These are phyloP conservation scores for Cryphonectria carpinicola DNA, from an alignment of 2,329 filamentous ascomycete species.

Conservation along the genomic window DNA sequence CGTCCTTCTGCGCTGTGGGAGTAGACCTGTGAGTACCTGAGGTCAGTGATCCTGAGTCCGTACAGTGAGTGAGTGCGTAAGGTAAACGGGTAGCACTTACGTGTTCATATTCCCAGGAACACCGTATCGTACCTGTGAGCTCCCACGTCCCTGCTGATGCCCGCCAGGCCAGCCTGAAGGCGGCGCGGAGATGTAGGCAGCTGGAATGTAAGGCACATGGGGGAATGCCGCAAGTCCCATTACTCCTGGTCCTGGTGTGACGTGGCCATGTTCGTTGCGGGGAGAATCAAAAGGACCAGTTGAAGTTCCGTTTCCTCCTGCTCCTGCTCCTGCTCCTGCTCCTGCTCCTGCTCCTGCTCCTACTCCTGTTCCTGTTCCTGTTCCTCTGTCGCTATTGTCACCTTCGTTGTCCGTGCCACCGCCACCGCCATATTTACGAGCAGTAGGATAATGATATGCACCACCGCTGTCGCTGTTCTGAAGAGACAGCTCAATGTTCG, in stretches of 20 bases:
- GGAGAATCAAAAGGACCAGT: not conserved
- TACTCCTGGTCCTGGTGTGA: not conserved
- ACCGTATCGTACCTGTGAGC: not conserved
- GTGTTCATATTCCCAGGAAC: not conserved
- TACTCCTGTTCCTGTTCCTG: not conserved
- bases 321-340: not conserved
- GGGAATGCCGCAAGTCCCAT: not conserved
- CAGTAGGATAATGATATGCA: not conserved
- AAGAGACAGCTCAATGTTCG: conserved; percentile 25
- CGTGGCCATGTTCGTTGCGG: not conserved
- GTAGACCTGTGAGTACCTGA: not conserved
- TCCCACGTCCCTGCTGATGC: not conserved
- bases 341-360: not conserved
- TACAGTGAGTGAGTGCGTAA: not conserved
- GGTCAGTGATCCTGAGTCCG: not conserved
- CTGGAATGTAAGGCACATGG: conserved; percentile 2
- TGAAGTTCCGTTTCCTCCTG: not conserved
- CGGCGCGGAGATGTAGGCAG: not conserved
- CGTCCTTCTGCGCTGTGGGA: not conserved
- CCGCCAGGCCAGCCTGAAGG: not conserved
- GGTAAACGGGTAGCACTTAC: not conserved
- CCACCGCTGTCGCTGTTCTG: not conserved
- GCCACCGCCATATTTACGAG: not conserved
- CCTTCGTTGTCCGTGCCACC: not conserved
- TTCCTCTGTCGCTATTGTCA: not conserved